Base-by-base conservation (phyloP, 2,329 filamentous ascomycete genomes). In the Epichloe scottii region DNA sequence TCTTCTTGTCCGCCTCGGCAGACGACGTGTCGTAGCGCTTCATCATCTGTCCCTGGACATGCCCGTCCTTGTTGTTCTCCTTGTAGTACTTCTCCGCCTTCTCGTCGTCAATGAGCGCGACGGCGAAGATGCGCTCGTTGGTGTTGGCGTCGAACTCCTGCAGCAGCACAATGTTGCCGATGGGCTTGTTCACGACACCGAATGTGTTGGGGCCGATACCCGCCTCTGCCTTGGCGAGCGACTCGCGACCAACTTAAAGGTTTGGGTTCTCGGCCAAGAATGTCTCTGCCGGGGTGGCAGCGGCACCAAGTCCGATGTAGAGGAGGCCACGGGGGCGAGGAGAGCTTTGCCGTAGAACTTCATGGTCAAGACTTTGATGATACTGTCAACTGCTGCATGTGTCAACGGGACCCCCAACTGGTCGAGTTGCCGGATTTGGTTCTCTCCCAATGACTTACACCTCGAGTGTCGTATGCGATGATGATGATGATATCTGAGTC, bases 121-220 rank as follows among this genome's bases (percentile, higher is more conserved):
- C 55, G 21, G 50, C 55, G 15, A 47, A 54, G 11, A 55, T 8
- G 42, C 53, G 55, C 53, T 54, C 41, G 10, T 51, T 44, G 8
- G 55, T 56, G 33, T 56, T 53, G 15, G 53, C 49, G 34, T 56
- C 46, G 39, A 52, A 55, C 37, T 46, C 37, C 44, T 56, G 55
- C 17, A 54, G 35, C 38, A 56, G 10, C 15, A 56, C 50, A 37
- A 55, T 45, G 37, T 55, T 53, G 34, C 34, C 23, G 11, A 51
- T 38, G 5, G 55, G 55, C 48, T 56, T 55, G 53, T 56, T 55
- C 39, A 54, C 41, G n/a, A 55, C 37, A 21, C 38, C 43, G 35
- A 56, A 56, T n/a, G 55, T 56, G 40, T 55, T 51, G 26, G 45
- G 43, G 38, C 52, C 55, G 30, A 38, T 33, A 2, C 44, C 35